Evolutionary conservation across 495 filamentous ascomycete species (phyloP).

Genomic region (Aspergillus bridgeri): DNA sequence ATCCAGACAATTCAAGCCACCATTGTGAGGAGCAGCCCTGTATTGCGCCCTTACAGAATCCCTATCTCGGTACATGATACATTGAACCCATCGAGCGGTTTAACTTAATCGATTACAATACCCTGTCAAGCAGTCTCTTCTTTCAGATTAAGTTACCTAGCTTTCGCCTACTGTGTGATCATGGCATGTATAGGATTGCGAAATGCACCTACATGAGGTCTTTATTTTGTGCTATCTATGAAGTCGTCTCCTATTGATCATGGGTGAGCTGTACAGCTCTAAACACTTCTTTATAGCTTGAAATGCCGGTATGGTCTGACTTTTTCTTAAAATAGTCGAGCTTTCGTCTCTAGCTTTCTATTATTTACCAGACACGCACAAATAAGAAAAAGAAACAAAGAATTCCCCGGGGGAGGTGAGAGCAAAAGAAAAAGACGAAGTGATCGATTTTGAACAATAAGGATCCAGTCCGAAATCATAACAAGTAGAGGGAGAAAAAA

Average conservation of each 20-base stretch:
- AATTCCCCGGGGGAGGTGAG: too few relatives aligned
- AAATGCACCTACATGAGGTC: background rate
- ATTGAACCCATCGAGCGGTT: background rate
- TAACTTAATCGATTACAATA: background rate
- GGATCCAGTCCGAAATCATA: conserved; percentile 8
- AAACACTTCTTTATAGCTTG: background rate
- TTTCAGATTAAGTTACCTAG: background rate
- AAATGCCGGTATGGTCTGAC: background rate
- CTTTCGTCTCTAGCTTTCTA: background rate
- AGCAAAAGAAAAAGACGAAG: background rate
- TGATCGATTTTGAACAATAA: background rate
- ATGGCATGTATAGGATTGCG: background rate
- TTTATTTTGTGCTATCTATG: background rate
- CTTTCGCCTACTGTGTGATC: background rate
- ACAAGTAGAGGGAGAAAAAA: background rate
- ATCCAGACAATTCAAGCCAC: too few relatives aligned
- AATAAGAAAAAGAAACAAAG: conserved; percentile 1
- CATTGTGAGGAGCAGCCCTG: background rate
- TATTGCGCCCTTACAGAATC: background rate
- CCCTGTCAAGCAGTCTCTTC: background rate
- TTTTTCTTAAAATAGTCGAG: background rate
- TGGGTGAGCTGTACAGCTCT: background rate
- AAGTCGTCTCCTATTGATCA: background rate
- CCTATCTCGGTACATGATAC: too few relatives aligned
- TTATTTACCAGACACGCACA: background rate